Base-by-base conservation (phyloP, 805 yeast species). In the Suhomyces kilbournensis region DNA sequence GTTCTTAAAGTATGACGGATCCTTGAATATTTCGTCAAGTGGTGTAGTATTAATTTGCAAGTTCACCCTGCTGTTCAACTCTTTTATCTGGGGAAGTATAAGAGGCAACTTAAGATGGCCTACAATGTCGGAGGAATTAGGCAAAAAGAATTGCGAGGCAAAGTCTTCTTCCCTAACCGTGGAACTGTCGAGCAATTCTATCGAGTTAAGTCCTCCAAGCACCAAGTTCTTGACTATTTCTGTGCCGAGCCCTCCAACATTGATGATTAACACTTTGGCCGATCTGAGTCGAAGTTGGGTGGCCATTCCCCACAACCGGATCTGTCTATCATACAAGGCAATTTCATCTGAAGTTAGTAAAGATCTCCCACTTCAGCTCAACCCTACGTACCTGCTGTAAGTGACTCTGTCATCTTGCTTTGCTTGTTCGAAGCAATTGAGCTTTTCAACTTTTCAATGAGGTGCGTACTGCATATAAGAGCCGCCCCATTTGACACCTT, bases 301-400 rank as follows among this genome's bases (percentile, higher is more conserved):
- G 30, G 88, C 96, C 64, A 94, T 76, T 2, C 99, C 99, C 99
- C 99, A 93, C 19, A 93, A 77, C 56, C 99, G 74, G 56, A 93
- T 92, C 69, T 93, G 99, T 53, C 99, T 81, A 69, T 93, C 99
- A 65, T 93, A 93, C 20, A 93, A 78, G 1, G 96, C 97, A 53
- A 92, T 83, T 65, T 92, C 97, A 61, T 91, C 97, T 69, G 22
- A 25, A 2, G 55, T 50, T 38, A 54, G 56, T 48, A 22, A 22
- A 22, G 6, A 22, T 22, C 25, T 22, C 25, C 25, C 25, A 22
- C 25, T 22, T 22, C 25, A 22, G 7, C 6, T 22, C 25, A 22
- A 22, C n/a, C 4, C n/a, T 20, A 60, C 64, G 34, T 60, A 60
- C 64, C 64, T 20, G 62, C 60, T 22, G 57, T 58, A 43, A 60